A percentile compares a stretch with the other conserved stretches of the same genome.
Evolutionary conservation across 805 yeast species (phyloP).

Genomic region (Candida endomychidarum): DNA sequence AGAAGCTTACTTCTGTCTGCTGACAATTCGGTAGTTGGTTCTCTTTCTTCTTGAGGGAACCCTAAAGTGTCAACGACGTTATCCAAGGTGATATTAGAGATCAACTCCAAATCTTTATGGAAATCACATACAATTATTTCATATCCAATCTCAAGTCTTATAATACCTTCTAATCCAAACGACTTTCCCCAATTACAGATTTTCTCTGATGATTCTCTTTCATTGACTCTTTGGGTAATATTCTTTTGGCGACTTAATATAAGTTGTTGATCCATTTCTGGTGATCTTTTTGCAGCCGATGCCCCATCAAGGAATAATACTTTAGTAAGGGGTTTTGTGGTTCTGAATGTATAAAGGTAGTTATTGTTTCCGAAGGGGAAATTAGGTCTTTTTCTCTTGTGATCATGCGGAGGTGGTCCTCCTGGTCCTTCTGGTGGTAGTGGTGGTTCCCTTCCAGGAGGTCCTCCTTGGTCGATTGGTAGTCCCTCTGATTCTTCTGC

Average conservation of each 20-base stretch:
- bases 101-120: slow-evolving; percentile 44
- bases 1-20: slow-evolving; percentile 5
- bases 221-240: slow-evolving; percentile 29
- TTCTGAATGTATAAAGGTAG: slow-evolving; percentile 47
- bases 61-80: slow-evolving; percentile 36
- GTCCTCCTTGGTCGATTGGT: not conserved
- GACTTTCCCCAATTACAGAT: slow-evolving; percentile 58
- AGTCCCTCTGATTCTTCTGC: too few species aligned
- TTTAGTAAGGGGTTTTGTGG: slow-evolving; percentile 46
- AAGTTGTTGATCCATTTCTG: slow-evolving; percentile 57
- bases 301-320: slow-evolving; percentile 63
- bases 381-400: not conserved
- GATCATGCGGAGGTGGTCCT: not conserved
- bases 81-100: slow-evolving; percentile 44
- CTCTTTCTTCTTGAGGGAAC: slow-evolving; percentile 39
- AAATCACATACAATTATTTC: slow-evolving; percentile 65
- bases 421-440: not conserved
- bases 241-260: slow-evolving; percentile 22
- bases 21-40: slow-evolving; percentile 1
- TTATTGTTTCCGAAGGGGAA: slow-evolving; percentile 12
- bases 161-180: slow-evolving; percentile 57
- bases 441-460: not conserved
- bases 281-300: slow-evolving; percentile 63
- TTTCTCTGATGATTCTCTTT: slow-evolving; percentile 45
- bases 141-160: slow-evolving; percentile 60